Evolutionary conservation across 129 eudicot genomes (phyloP), one percentile per base, ranked within the genome.

Genomic region (Pittosporum tobira): DNA sequence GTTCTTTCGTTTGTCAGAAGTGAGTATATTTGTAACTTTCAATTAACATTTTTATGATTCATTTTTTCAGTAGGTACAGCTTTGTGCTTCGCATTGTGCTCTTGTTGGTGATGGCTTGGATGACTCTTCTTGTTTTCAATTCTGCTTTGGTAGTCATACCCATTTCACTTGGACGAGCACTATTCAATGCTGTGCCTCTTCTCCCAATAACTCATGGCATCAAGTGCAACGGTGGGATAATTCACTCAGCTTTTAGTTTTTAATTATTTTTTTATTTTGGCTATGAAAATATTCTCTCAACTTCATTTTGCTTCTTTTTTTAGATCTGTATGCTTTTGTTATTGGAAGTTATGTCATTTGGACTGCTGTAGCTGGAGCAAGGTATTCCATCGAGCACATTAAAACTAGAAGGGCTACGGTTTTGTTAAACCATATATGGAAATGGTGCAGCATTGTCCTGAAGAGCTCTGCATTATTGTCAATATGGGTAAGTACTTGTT

Each of bases 291-390:
- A 19, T 57, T 49, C 14, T 36, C n/a, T 56, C 5, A 7, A 30
- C 21, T 48, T 45, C n/a, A 12, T 0, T 2, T 44, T 31, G 21
- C 46, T 49, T 34, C n/a, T 38, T 15, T 29, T 55, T 59, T 12
- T 61, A 85, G 97, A 89, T 66, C 54, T 89, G 24, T 89, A 89
- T 71, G 86, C 97, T 26, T 89, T 89, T 24, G 75, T 86, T 57
- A 85, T 85, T 54, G 97, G 97, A 69, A 89, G 97, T 59, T 89
- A 82, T 66, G 79, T 80, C 54, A 85, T 89, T 63, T 89, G 97
- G 97, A 80, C 95, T 52, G 78, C 64, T 12, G 47, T 89, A 16
- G 95, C 95, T 67, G 97, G 97, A 64, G 72, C 69, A 37, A 77
- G 94, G 60, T 85, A 89, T 65, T 82, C 84, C 28, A 47, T 82